These are phyloP conservation scores for Ramaria sp. DNA, from an alignment of 768 basidiomycete genomes.

Conservation along the genomic window DNA sequence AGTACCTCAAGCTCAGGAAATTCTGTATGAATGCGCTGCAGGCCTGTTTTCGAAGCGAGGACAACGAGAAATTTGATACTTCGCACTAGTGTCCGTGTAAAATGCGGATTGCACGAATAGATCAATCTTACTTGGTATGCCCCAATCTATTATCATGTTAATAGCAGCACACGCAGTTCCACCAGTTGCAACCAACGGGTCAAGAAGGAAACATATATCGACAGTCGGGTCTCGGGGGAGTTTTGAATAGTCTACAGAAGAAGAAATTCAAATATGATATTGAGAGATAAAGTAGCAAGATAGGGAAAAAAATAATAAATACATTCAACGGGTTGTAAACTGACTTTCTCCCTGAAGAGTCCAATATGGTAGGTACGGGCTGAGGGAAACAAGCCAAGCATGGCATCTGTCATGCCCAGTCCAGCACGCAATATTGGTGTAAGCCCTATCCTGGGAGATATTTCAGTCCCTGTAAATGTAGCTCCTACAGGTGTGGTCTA, in stretches of 20 bases:
- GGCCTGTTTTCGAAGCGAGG: slow-evolving; percentile 67
- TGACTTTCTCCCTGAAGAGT: slow-evolving; percentile 77
- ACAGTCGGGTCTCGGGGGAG: slow-evolving; percentile 66
- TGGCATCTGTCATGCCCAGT: slow-evolving; percentile 83
- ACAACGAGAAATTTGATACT: slow-evolving; percentile 78
- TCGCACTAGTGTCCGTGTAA: slow-evolving; percentile 28
- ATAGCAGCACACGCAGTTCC: slow-evolving; percentile 86
- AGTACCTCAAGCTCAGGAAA: slow-evolving; percentile 75
- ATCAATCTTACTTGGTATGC: slow-evolving; percentile 47
- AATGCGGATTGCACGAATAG: slow-evolving; percentile 1
- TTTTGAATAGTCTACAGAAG: slow-evolving; percentile 75
- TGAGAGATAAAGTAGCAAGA: background rate
- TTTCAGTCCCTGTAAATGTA: slow-evolving; percentile 57
- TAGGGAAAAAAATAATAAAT: slow-evolving; percentile 13
- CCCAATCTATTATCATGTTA: slow-evolving; percentile 79
- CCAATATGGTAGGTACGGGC: slow-evolving; percentile 89
- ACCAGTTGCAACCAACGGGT: slow-evolving; percentile 91
- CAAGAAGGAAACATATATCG: slow-evolving; percentile 79
- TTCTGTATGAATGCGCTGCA: slow-evolving; percentile 49
- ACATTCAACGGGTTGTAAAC: slow-evolving; percentile 89
- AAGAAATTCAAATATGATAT: background rate
- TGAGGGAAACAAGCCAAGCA: slow-evolving; percentile 78
- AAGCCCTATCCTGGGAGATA: slow-evolving; percentile 74
- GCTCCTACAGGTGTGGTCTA: slow-evolving; percentile 72
- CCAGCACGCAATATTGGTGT: slow-evolving; percentile 92